Conservation (phyloP, 495 filamentous ascomycete species). For the Podospora australis region DNA sequence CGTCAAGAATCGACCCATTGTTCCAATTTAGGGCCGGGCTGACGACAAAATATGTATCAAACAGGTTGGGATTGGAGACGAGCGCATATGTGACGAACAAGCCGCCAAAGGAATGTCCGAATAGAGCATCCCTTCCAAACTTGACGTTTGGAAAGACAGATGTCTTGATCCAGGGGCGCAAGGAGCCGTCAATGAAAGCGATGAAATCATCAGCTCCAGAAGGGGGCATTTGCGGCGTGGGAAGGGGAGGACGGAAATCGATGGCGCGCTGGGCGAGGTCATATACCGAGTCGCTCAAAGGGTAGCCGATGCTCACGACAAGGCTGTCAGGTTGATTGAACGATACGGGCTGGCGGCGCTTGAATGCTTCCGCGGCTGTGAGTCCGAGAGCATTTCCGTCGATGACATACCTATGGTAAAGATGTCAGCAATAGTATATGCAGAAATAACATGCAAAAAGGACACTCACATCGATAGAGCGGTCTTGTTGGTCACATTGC, state of each 20-base stretch:
- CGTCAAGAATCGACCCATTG: background rate
- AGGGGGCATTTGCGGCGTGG: background rate
- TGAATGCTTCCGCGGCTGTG: slow-evolving; percentile 5
- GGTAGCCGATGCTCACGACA: slow-evolving; percentile 8
- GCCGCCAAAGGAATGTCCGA: slow-evolving; percentile 8
- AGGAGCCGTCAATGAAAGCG: background rate
- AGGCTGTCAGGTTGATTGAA: slow-evolving; percentile 6
- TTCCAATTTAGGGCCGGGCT: slow-evolving; percentile 2
- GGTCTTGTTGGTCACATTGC: background rate
- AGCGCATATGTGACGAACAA: slow-evolving; percentile 2
- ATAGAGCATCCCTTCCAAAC: slow-evolving; percentile 1
- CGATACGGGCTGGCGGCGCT: slow-evolving; percentile 2
- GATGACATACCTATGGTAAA: background rate
- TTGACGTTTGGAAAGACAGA: background rate
- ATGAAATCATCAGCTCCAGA: background rate
- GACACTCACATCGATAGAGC: background rate
- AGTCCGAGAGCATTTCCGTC: slow-evolving; percentile 5
- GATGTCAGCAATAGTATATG: background rate
- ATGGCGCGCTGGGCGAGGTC: slow-evolving; percentile 1
- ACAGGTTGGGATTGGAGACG: background rate
- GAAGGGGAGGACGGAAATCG: slow-evolving; percentile 1
- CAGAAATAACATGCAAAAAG: too few relatives aligned
- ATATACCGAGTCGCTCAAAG: slow-evolving; percentile 6
- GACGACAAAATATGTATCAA: background rate
- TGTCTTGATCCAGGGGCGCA: background rate